phyloP scores from a whole-genome alignment of 2,329 filamentous ascomycete genomes.

The Chrysoporthe deuterocubensis region DNA sequence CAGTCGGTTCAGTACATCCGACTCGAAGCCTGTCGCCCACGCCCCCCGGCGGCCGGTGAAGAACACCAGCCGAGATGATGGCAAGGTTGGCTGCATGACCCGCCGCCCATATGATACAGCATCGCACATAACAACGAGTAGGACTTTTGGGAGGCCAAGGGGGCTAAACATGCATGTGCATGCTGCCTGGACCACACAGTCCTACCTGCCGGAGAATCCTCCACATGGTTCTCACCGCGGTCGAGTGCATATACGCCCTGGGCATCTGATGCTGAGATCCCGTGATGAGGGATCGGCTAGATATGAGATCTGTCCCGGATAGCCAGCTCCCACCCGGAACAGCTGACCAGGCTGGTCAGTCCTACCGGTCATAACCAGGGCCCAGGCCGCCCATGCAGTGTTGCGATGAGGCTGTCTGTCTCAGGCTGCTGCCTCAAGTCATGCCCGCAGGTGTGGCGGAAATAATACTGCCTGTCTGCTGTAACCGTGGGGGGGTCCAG shows the following conservation, averaged over 20 bases:
- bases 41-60: slow-evolving; percentile 23
- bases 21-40: slow-evolving; percentile 15
- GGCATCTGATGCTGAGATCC: slow-evolving; percentile 9
- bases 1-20: background rate
- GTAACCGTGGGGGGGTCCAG: background rate
- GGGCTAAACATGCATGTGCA: slow-evolving; percentile 9
- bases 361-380: background rate
- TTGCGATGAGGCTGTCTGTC: slow-evolving; percentile 15
- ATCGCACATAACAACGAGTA: background rate
- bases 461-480: background rate
- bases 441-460: background rate
- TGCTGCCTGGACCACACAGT: slow-evolving; percentile 1
- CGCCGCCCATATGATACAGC: slow-evolving; percentile 24
- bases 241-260: no score
- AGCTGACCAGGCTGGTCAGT: slow-evolving; percentile 15
- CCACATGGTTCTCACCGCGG: background rate
- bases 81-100: slow-evolving; percentile 26
- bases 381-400: slow-evolving; percentile 11
- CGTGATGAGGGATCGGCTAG: background rate
- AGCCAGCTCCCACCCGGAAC: background rate
- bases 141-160: background rate
- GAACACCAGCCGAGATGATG: background rate
- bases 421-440: background rate
- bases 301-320: background rate
- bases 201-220: background rate